Evolutionary conservation across 768 basidiomycete genomes (phyloP), one percentile per base, ranked within the genome.

Genomic region (Boletus rex-veris): DNA sequence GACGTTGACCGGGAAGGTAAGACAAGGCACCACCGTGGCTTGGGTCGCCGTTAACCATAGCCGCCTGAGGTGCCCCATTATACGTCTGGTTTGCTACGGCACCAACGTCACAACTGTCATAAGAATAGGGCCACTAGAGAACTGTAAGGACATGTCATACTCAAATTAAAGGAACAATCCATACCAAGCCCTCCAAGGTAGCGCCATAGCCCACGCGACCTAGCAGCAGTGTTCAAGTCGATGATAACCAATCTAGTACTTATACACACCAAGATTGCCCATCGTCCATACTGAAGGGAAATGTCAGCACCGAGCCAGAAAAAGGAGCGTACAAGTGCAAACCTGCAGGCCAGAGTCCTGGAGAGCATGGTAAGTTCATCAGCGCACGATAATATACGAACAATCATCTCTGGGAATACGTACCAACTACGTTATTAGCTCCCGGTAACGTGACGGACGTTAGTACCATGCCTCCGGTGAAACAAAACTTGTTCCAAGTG

Each of bases 81-180:
- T 82, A 44, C 1, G 91, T 87, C 70, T 98, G 95, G 68, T 98
- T 98, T 8, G 80, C 70, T 16, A 82, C 77, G 1, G 94, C 94
- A n/a, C 96, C 96, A n/a, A 95, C 83, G 66, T 98, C 95, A 62
- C 96, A 97, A 11, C 79, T 73, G 60, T 91, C 88, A 58, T 91
- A 91, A 3, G 84, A 84, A 70, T 90, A 91, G 0, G 89, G 90
- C 89, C 87, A 88, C 85, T 86, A 47, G 12, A 28, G 47, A 26
- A 48, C 42, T 7, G 14, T 58, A 45, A 45, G 44, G 24, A 57
- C 31, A 15, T 11, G 37, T 31, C 47, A 44, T 19, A 52, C 24
- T 58, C 42, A 48, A 48, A 45, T 12, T 14, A 26, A 28, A 35
- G 30, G 33, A 46, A 37, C 19, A 19, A 21, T 54, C 43, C 81